Base-by-base conservation (phyloP, 1,139 yeast genomes). In the Geotrichum aggregatum region DNA sequence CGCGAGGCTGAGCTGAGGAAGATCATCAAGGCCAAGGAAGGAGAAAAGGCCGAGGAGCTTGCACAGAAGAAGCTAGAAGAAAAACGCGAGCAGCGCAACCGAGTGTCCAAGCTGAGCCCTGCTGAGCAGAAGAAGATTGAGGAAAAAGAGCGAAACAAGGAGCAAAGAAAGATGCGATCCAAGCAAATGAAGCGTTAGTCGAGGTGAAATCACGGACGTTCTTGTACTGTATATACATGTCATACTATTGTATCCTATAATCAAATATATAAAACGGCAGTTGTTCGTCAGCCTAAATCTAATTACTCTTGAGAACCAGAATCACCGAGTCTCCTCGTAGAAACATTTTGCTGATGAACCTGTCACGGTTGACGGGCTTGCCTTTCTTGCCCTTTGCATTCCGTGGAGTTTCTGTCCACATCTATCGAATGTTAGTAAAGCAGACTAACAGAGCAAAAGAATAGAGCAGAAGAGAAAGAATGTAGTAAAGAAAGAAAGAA, bases 311-410 rank as follows among this genome's bases (percentile, higher is more conserved):
- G 60, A 91, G 74, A 2, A 92, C 82, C 38, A 92, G 83, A 55
- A 92, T 87, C 30, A 92, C 96, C 0, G 96, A 86, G 69, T 92
- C 99, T 0, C 99, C 99, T 68, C 99, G 78, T 51, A 92, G 74
- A 65, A 92, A 94, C 80, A 92, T 75, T 70, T 92, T 92, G 57
- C 91, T 80, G 13, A 92, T 82, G 65, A 87, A 92, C 61, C 98
- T 72, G 66, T 94, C 98, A 63, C 83, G 82, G 54, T 87, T 75
- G 5, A 84, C 77, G 0, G 83, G 75, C 63, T 83, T 81, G 42
- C 86, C 84, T 60, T 80, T 82, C 63, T 85, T 84, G 1, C 92
- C 91, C 61, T 82, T 82, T 47, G 77, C 71, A 55, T 77, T 81
- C 62, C 79, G 75, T 34, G 84, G 79, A 1, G 75, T 74, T 62